Percentiles rank a stretch among this genome's conserved stretches.
phyloP scores from a whole-genome alignment of 441 rosid species.

The Flueggea neowawraea region DNA sequence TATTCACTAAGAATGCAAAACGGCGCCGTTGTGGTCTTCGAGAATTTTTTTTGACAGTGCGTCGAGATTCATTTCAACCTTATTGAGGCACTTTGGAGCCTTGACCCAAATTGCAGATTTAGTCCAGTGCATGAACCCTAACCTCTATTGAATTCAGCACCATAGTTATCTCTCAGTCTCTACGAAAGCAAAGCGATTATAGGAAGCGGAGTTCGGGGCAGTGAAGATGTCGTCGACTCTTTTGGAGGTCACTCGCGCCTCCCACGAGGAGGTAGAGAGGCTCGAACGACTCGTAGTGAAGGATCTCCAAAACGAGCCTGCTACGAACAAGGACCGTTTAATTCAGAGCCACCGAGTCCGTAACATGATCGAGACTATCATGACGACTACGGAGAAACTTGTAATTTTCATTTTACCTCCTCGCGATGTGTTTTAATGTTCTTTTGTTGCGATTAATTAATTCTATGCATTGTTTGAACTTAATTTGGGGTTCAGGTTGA shows the following conservation, averaged over 20 bases:
- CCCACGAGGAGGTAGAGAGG: conserved; percentile 91
- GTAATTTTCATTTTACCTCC: conserved; percentile 27
- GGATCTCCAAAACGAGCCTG: conserved; percentile 87
- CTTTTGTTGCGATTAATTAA: background rate
- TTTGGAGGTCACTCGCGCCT: conserved; percentile 81
- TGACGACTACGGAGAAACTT: conserved; percentile 58
- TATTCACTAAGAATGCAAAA: too few relatives aligned
- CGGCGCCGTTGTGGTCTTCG: too few relatives aligned
- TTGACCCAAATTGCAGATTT: too few relatives aligned
- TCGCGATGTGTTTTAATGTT: background rate
- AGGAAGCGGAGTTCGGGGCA: background rate
- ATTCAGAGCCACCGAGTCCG: conserved; percentile 93
- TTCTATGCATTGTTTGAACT: background rate
- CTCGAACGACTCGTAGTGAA: conserved; percentile 81
- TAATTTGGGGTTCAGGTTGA: conserved; percentile 46
- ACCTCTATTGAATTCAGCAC: background rate
- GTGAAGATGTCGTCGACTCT: conserved; percentile 83
- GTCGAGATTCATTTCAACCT: too few relatives aligned
- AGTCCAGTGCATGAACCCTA: conserved; percentile 5
- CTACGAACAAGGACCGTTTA: conserved; percentile 65
- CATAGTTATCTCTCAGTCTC: background rate
- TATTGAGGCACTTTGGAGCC: too few relatives aligned
- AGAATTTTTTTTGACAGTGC: too few relatives aligned
- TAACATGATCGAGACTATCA: conserved; percentile 68
- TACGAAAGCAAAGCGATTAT: too few relatives aligned